Percentiles rank a stretch among this genome's conserved stretches.
Conservation (phyloP, 148 eudicot genomes). For the Fagopyrum esculentum region DNA sequence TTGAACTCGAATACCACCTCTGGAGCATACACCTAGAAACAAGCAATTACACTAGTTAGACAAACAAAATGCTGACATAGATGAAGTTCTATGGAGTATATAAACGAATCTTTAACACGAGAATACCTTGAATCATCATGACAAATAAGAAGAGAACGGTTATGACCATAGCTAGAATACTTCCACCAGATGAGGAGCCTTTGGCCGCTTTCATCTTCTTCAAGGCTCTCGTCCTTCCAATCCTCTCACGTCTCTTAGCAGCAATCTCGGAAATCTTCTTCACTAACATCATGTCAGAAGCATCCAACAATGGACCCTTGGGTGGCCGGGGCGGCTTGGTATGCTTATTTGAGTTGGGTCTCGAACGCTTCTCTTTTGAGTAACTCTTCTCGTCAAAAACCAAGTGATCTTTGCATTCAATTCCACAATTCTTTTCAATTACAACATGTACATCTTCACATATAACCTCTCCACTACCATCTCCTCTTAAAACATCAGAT, state of each 20-base stretch:
- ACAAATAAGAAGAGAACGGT: background rate
- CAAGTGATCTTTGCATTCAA: background rate
- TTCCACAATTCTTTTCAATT: background rate
- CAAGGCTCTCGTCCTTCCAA: slow-evolving; percentile 45
- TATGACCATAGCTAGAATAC: slow-evolving; percentile 15
- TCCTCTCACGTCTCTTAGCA: slow-evolving; percentile 53
- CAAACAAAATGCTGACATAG: background rate
- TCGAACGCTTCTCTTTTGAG: slow-evolving; percentile 30
- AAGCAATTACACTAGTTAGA: background rate
- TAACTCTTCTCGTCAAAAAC: slow-evolving; percentile 24
- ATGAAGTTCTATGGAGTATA: background rate
- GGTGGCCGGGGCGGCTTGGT: slow-evolving; percentile 80
- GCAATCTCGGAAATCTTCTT: slow-evolving; percentile 50
- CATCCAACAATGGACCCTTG: slow-evolving; percentile 48
- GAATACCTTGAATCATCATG: slow-evolving; percentile 3
- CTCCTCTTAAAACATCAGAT: background rate
- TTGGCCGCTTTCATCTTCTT: slow-evolving; percentile 52
- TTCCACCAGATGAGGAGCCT: slow-evolving; percentile 30
- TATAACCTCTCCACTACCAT: slow-evolving; percentile 4
- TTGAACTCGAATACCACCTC: background rate
- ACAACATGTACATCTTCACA: slow-evolving; percentile 3
- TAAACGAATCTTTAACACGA: background rate
- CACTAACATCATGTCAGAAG: slow-evolving; percentile 46
- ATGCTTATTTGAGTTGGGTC: slow-evolving; percentile 36
- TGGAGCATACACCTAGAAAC: background rate